Conservation (phyloP, 352 stramenopile species). For the Elongisporangium prolatum region DNA sequence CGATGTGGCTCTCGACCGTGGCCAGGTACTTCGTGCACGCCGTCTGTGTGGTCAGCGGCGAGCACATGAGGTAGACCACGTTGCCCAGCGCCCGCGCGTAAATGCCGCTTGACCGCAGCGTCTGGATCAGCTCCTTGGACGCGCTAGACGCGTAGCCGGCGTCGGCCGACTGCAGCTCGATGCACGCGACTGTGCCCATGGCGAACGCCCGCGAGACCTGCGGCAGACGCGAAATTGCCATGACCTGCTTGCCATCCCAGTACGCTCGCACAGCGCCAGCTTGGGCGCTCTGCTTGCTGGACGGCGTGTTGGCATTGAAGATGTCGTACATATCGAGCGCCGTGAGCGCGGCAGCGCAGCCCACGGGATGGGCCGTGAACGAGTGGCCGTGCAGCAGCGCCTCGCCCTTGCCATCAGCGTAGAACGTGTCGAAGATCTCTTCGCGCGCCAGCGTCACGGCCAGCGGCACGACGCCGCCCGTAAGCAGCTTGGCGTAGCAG, state of each 20-base stretch:
- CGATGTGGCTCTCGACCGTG: constrained; percentile 40
- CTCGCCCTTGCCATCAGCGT: constrained; percentile 80
- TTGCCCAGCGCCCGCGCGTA: constrained; percentile 81
- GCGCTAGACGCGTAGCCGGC: constrained; percentile 66
- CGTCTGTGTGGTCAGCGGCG: constrained; percentile 55
- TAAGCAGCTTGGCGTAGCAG: constrained; percentile 91
- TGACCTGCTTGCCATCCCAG: constrained; percentile 48
- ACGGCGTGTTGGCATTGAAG: constrained; percentile 24
- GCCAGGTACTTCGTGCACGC: constrained; percentile 61
- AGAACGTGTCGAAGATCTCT: constrained; percentile 89
- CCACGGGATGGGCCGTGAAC: constrained; percentile 90
- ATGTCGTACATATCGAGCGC: constrained; percentile 86
- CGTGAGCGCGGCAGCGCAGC: constrained; percentile 86
- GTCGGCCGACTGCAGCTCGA: constrained; percentile 58
- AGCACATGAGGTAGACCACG: constrained; percentile 86
- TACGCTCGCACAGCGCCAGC: constrained; percentile 47
- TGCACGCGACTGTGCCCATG: constrained; percentile 72
- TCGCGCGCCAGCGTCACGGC: constrained; percentile 84
- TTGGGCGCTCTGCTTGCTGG: constrained; percentile 2
- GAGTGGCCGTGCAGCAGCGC: constrained; percentile 89
- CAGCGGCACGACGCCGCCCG: constrained; percentile 85
- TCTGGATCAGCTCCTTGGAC: constrained; percentile 52
- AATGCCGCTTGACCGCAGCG: constrained; percentile 55
- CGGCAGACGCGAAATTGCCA: constrained; percentile 39
- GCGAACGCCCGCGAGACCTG: constrained; percentile 64